Evolutionary conservation across 768 basidiomycete genomes (phyloP), one percentile per base, ranked within the genome.

Genomic region (Chiua virens): DNA sequence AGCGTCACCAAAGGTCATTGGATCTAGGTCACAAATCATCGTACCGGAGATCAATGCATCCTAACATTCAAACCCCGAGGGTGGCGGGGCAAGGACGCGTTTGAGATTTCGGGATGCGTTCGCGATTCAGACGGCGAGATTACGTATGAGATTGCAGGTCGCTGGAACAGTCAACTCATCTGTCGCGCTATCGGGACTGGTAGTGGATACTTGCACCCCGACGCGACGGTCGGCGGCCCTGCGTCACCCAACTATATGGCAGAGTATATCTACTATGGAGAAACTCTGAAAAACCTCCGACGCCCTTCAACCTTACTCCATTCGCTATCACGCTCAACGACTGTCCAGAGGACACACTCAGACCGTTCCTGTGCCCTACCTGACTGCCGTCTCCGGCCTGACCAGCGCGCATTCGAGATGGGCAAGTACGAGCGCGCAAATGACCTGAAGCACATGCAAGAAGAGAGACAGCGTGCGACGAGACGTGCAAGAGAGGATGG

Each of bases 1-100:
- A 44, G 40, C 13, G n/a, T 27, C 20, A 39, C 7, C 41, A 9
- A 60, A 44, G 54, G 36, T 21, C 36, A 50, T 49, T 32, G 34
- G 34, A 55, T 22, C 58, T 37, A 64, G 88, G 70, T 91, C 52
- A 89, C 84, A 35, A 98, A 98, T 60, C 94, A 98, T 65, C 82
- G 92, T 8, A 98, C 94, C 0, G 81, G 84, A 8, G 94, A 98
- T 58, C 82, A 79, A 42, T 97, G 93, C 58, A 75, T 89, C 1
- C 73, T 98, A 21, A 95, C 92, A 3, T 98, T 98, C 78, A 98
- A 98, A 71, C 95, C 95, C 3, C 81, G 94, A 50, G 92, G 93
- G 3, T 98, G 95, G 95, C 77, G 92, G 47, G 92, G 90, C 9
- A 89, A 82, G 60, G 89, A 96, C 54, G 92, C 94, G 0, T 93